Conservation (phyloP, 2,329 filamentous ascomycete genomes). For the Microdochium paspali region DNA sequence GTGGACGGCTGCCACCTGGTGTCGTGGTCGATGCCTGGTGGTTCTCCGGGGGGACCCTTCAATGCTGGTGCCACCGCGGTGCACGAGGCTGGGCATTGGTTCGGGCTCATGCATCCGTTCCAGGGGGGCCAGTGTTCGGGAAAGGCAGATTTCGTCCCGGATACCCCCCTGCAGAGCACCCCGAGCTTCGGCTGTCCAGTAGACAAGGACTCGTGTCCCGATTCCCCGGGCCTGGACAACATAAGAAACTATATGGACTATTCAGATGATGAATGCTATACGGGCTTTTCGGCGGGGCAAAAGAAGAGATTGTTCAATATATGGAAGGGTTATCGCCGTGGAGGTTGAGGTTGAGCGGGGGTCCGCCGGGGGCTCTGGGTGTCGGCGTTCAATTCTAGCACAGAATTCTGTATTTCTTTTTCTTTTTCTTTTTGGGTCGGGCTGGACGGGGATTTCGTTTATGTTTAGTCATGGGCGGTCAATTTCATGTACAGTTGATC, state of each 20-base stretch:
- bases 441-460: too few relatives aligned
- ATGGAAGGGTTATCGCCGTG: background rate
- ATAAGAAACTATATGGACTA: conserved; percentile 8
- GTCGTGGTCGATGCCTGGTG: conserved; percentile 9
- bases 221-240: conserved; percentile 1
- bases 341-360: too few relatives aligned
- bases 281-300: conserved; percentile 1
- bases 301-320: conserved; percentile 1
- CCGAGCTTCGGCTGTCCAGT: conserved; percentile 2
- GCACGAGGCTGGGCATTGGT: conserved; percentile 26
- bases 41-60: conserved; percentile 3
- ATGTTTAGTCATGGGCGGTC: too few relatives aligned
- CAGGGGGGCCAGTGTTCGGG: conserved; percentile 15
- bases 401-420: too few relatives aligned
- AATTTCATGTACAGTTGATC: too few relatives aligned
- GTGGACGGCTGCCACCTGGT: conserved; percentile 9
- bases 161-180: conserved; percentile 22
- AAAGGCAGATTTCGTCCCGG: conserved; percentile 20
- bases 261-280: conserved; percentile 9
- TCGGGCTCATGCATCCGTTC: conserved; percentile 24
- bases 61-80: conserved; percentile 20
- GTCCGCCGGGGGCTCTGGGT: too few relatives aligned
- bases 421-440: too few relatives aligned
- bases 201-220: conserved; percentile 8
- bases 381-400: too few relatives aligned